Evolutionary conservation across 148 eudicot genomes (phyloP).

Genomic region (Tetragonia tetragonoides): DNA sequence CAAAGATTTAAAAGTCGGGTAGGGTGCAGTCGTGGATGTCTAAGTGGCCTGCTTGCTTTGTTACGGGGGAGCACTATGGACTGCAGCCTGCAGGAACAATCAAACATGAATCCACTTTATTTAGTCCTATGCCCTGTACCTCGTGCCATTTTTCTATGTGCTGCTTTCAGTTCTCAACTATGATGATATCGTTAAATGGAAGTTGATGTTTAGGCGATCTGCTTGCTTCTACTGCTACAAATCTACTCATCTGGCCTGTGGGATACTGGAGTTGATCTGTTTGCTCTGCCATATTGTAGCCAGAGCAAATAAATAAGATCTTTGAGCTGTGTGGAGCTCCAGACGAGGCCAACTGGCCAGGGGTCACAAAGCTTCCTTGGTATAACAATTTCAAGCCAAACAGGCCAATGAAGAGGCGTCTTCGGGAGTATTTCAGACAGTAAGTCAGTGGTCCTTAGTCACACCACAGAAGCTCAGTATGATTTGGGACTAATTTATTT

Average conservation of each 20-base stretch:
- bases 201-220: background rate
- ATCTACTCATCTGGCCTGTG: background rate
- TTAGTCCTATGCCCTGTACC: background rate
- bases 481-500: background rate
- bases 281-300: conserved; percentile 42
- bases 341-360: conserved; percentile 90
- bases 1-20: too few relatives aligned
- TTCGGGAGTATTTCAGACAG: conserved; percentile 80
- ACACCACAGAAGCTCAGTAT: background rate
- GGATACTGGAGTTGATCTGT: conserved; percentile 13
- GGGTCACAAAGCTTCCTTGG: conserved; percentile 86
- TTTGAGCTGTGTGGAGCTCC: conserved; percentile 89
- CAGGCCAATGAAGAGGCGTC: conserved; percentile 70
- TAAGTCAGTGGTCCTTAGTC: conserved; percentile 33
- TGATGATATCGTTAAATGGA: background rate
- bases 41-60: background rate
- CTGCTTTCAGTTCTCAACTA: conserved; percentile 7
- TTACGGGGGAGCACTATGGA: background rate
- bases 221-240: conserved; percentile 1
- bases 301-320: conserved; percentile 84
- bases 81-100: background rate
- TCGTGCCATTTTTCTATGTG: background rate
- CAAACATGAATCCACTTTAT: background rate
- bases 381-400: conserved; percentile 80
- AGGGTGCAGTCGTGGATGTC: too few relatives aligned